These are phyloP conservation scores for Sporothrix protearum DNA, from an alignment of 2,329 filamentous ascomycete species.

Conservation along the genomic window DNA sequence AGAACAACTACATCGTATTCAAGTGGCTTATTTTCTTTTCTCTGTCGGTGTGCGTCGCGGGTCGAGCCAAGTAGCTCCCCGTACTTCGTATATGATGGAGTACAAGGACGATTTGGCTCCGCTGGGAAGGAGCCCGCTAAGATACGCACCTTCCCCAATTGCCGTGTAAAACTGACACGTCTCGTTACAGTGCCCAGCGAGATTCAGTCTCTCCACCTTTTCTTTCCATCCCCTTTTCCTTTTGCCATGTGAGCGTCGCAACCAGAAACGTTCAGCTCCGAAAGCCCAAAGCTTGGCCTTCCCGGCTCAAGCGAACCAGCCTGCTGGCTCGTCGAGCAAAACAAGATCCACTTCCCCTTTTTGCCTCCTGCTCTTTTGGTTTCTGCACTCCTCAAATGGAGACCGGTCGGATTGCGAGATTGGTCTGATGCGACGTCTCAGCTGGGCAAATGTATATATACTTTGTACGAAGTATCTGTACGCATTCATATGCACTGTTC, in stretches of 20 bases:
- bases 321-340: not conserved
- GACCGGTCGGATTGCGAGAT: not conserved
- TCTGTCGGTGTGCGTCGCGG: not conserved
- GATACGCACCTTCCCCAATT: not conserved
- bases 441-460: too few relatives aligned
- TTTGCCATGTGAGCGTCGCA: not conserved
- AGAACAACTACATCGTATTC: not conserved
- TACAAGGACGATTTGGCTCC: not conserved
- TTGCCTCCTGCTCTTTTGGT: not conserved
- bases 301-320: not conserved
- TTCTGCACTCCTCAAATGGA: not conserved
- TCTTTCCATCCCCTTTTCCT: not conserved
- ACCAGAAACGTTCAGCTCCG: not conserved
- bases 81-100: not conserved
- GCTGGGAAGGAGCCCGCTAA: not conserved
- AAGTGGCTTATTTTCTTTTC: not conserved
- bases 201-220: slow-evolving; percentile 2
- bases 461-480: too few relatives aligned
- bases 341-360: not conserved
- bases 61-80: not conserved
- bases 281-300: not conserved
- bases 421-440: not conserved
- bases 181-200: not conserved
- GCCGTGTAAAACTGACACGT: not conserved
- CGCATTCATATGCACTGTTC: slow-evolving; percentile 1